phyloP scores from a whole-genome alignment of 176 grass and related monocot species.

The Hyparrhenia diplandra region DNA sequence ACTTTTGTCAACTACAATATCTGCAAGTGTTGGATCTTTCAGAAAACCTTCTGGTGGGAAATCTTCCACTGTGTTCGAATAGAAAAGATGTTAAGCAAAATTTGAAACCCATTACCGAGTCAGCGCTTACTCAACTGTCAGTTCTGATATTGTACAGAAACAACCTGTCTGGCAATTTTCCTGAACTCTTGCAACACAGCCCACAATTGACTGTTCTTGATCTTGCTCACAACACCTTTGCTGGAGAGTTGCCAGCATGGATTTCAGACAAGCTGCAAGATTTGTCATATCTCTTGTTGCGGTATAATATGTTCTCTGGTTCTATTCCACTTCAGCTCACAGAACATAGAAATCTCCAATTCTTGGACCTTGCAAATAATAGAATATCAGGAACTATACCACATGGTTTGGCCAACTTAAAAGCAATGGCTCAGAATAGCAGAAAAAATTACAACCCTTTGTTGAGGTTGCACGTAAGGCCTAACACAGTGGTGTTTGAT shows the following conservation, averaged over 20 bases:
- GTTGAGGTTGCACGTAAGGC: neutral
- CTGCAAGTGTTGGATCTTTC: neutral
- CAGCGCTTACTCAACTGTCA: no score
- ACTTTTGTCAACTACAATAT: neutral
- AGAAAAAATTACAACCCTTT: neutral
- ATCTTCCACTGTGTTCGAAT: no score
- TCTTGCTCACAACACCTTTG: constrained; percentile 2
- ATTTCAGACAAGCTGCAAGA: neutral
- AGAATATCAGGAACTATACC: neutral
- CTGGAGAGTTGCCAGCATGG: constrained; percentile 21
- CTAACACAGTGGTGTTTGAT: neutral
- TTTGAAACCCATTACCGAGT: no score
- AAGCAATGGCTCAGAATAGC: neutral
- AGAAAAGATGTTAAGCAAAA: no score
- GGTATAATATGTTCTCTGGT: constrained; percentile 1
- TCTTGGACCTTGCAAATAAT: neutral
- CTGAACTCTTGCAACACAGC: neutral
- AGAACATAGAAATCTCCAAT: neutral
- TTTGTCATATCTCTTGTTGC: neutral
- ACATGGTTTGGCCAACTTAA: neutral
- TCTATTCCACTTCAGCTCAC: constrained; percentile 21
- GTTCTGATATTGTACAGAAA: neutral
- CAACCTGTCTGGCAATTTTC: constrained; percentile 3
- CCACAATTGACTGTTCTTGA: neutral
- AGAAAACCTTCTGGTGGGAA: constrained; percentile 2